phyloP scores from a whole-genome alignment of 2,329 filamentous ascomycete species.

The Juglanconis oblonga region DNA sequence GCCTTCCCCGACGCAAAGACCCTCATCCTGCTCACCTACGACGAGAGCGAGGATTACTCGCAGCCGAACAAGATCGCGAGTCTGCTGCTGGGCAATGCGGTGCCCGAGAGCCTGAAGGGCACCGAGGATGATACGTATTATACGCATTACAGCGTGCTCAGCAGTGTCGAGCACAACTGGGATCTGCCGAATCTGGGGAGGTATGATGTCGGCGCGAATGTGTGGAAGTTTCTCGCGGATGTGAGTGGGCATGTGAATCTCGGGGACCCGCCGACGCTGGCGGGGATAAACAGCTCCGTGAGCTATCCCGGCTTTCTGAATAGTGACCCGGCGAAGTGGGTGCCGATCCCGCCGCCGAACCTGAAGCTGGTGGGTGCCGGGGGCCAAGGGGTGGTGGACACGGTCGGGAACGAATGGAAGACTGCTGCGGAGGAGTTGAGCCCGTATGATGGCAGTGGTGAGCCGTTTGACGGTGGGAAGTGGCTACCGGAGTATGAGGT shows the following conservation, averaged over 20 bases:
- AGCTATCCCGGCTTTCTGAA: conserved; percentile 42
- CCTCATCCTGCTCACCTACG: conserved; percentile 56
- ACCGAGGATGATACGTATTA: conserved; percentile 50
- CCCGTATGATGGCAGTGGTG: conserved; percentile 45
- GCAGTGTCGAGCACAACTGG: conserved; percentile 42
- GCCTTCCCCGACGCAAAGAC: conserved; percentile 49
- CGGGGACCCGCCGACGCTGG: conserved; percentile 33
- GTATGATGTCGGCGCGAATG: conserved; percentile 37
- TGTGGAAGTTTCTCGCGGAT: conserved; percentile 26
- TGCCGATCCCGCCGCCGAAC: conserved; percentile 39
- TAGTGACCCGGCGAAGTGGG: conserved; percentile 28
- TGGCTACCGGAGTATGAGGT: conserved; percentile 37
- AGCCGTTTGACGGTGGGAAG: conserved; percentile 38
- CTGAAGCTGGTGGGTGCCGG: conserved; percentile 40
- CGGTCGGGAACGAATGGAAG: conserved; percentile 31
- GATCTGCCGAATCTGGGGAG: conserved; percentile 38
- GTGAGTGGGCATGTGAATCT: conserved; percentile 24
- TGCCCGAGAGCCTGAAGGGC: conserved; percentile 44
- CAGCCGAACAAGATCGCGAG: conserved; percentile 52
- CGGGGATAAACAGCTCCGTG: conserved; percentile 35
- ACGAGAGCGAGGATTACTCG: conserved; percentile 53
- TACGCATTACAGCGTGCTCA: conserved; percentile 42
- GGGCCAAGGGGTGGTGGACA: conserved; percentile 35
- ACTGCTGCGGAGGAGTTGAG: conserved; percentile 27
- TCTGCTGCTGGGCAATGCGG: conserved; percentile 52